Evolutionary conservation across 129 eudicot genomes (phyloP).

Genomic region (Centrapalus pauciflorus): DNA sequence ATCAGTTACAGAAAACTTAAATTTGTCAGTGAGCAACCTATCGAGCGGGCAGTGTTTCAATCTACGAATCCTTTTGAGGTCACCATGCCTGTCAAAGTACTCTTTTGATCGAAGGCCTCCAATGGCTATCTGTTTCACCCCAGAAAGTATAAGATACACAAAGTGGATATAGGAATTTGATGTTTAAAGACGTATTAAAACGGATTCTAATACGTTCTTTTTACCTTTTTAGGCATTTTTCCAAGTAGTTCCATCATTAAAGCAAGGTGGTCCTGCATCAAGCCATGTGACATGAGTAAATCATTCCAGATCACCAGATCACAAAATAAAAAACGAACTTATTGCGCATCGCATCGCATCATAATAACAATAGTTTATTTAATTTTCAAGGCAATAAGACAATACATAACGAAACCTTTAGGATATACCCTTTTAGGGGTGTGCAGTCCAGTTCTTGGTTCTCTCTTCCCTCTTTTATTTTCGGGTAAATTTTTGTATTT

Average conservation of each 20-base stretch:
- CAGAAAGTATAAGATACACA: slow-evolving; percentile 16
- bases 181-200: no score
- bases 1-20: slow-evolving; percentile 39
- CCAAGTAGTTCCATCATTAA: slow-evolving; percentile 97
- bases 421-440: no score
- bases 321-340: no score
- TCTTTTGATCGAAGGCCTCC: slow-evolving; percentile 85
- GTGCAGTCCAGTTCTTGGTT: no score
- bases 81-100: slow-evolving; percentile 88
- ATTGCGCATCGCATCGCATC: no score
- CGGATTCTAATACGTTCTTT: not conserved
- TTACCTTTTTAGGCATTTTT: slow-evolving; percentile 90
- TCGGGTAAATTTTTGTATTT: no score
- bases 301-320: not conserved
- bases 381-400: no score
- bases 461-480: no score
- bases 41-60: slow-evolving; percentile 54
- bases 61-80: slow-evolving; percentile 70
- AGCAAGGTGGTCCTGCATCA: slow-evolving; percentile 97
- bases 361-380: no score
- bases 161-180: no score
- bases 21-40: slow-evolving; percentile 49
- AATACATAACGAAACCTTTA: no score
- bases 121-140: slow-evolving; percentile 54
- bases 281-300: slow-evolving; percentile 15